These are phyloP conservation scores for Penicillium brasilianum DNA, from an alignment of 2,329 filamentous ascomycete genomes.

Conservation along the genomic window DNA sequence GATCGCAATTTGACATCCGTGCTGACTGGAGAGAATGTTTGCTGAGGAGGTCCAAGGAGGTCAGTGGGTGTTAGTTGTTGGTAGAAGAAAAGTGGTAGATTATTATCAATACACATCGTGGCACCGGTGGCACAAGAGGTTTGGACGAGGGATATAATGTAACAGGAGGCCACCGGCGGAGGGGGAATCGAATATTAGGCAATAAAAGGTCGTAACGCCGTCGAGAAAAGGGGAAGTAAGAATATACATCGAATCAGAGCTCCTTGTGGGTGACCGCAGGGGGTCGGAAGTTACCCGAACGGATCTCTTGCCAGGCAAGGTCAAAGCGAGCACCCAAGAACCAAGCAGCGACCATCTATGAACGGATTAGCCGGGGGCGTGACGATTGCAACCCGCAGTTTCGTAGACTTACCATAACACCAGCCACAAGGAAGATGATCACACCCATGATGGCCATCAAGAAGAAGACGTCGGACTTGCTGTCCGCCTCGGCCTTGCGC, in stretches of 20 bases:
- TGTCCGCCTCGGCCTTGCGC: conserved; percentile 53
- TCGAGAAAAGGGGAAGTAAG: conserved; percentile 23
- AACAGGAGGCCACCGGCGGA: conserved; percentile 35
- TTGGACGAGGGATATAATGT: conserved; percentile 31
- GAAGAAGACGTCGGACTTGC: conserved; percentile 62
- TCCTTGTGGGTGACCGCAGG: conserved; percentile 48
- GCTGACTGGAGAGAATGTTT: conserved; percentile 56
- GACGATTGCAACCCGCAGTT: not conserved
- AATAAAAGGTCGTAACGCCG: conserved; percentile 40
- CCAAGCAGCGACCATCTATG: conserved; percentile 76
- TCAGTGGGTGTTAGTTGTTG: conserved; percentile 5
- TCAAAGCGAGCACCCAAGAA: conserved; percentile 83
- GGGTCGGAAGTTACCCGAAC: conserved; percentile 52
- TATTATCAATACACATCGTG: conserved; percentile 42
- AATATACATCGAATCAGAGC: conserved; percentile 39
- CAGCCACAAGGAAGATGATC: conserved; percentile 74
- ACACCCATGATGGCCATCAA: conserved; percentile 72
- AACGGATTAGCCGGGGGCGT: conserved; percentile 10
- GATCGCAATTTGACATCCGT: conserved; percentile 99
- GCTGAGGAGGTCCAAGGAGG: not conserved
- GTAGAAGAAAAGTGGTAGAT: conserved; percentile 28
- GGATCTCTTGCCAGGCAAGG: conserved; percentile 64
- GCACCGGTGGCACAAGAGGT: conserved; percentile 23
- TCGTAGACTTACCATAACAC: conserved; percentile 72
- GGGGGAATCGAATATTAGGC: conserved; percentile 34